phyloP scores from a whole-genome alignment of 2,329 filamentous ascomycete genomes.

The Talaromyces sp. region DNA sequence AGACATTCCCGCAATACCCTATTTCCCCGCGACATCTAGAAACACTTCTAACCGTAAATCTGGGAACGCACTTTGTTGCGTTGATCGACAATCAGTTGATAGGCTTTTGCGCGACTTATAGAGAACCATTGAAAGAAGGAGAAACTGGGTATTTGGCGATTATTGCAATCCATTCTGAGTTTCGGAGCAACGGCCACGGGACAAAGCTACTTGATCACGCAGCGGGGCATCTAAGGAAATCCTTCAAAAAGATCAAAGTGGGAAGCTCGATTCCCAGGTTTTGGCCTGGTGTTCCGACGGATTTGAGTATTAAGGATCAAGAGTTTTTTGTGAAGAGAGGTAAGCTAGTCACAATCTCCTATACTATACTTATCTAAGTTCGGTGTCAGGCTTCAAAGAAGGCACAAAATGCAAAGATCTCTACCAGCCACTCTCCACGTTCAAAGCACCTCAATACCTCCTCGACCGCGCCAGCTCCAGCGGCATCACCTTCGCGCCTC shows the following conservation, averaged over 20 bases:
- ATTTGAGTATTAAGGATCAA: neutral
- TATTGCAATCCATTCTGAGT: neutral
- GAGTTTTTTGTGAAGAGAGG: conserved; percentile 11
- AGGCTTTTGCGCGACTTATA: conserved; percentile 12
- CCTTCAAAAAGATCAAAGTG: conserved; percentile 1
- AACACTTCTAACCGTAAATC: neutral
- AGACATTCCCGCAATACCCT: conserved; percentile 8
- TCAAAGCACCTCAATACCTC: conserved; percentile 9
- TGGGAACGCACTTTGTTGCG: conserved; percentile 13
- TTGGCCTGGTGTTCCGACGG: conserved; percentile 12
- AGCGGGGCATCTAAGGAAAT: neutral
- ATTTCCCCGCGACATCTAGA: conserved; percentile 8
- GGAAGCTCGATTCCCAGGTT: conserved; percentile 10
- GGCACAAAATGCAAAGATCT: conserved; percentile 7
- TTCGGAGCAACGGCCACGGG: conserved; percentile 1
- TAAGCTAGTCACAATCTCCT: neutral
- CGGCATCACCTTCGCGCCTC: conserved; percentile 11
- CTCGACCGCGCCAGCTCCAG: conserved; percentile 9
- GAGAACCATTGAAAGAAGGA: neutral
- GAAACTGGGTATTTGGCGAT: conserved; percentile 5
- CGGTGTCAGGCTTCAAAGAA: conserved; percentile 6
- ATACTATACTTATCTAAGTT: neutral
- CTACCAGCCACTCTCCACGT: conserved; percentile 9
- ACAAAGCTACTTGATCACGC: neutral
- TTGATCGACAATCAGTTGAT: neutral